Conservation (phyloP, 345 rosid species). For the Sisymbrium altissimum region DNA sequence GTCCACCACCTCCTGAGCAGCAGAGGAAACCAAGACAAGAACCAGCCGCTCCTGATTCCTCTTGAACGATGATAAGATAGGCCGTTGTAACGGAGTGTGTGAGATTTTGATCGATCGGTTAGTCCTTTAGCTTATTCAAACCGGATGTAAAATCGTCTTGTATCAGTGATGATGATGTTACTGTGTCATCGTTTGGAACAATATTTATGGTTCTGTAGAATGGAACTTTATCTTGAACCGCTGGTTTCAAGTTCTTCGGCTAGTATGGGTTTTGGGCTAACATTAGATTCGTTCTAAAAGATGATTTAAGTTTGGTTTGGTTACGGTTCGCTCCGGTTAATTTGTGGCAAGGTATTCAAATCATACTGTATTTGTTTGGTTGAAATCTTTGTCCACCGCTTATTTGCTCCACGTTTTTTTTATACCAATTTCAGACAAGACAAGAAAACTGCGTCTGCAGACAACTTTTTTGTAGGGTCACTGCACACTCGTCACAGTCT, state of each 20-base stretch:
- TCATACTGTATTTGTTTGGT: neutral
- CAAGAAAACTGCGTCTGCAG: slow-evolving; percentile 4
- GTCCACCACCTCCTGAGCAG: slow-evolving; percentile 76
- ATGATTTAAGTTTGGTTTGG: neutral
- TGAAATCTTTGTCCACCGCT: neutral
- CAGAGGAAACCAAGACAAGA: slow-evolving; percentile 59
- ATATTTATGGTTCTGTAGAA: slow-evolving; percentile 11
- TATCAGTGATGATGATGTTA: slow-evolving; percentile 3
- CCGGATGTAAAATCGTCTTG: slow-evolving; percentile 9
- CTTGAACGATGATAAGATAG: slow-evolving; percentile 23
- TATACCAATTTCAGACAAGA: slow-evolving; percentile 10
- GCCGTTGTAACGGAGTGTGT: neutral
- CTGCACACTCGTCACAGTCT: slow-evolving; percentile 26
- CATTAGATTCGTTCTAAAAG: neutral
- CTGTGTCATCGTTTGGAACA: slow-evolving; percentile 8
- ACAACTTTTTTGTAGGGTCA: slow-evolving; percentile 24
- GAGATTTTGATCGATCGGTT: slow-evolving; percentile 23
- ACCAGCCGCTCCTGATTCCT: slow-evolving; percentile 46
- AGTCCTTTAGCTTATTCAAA: slow-evolving; percentile 22
- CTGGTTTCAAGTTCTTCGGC: neutral
- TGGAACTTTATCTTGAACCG: slow-evolving; percentile 1
- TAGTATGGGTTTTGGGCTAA: neutral
- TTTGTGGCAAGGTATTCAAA: neutral
- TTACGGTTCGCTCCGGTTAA: neutral
- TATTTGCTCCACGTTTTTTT: slow-evolving; percentile 11